Evolutionary conservation across 805 yeast species (phyloP), one percentile per base, ranked within the genome.

Genomic region (Suhomyces prunicola): DNA sequence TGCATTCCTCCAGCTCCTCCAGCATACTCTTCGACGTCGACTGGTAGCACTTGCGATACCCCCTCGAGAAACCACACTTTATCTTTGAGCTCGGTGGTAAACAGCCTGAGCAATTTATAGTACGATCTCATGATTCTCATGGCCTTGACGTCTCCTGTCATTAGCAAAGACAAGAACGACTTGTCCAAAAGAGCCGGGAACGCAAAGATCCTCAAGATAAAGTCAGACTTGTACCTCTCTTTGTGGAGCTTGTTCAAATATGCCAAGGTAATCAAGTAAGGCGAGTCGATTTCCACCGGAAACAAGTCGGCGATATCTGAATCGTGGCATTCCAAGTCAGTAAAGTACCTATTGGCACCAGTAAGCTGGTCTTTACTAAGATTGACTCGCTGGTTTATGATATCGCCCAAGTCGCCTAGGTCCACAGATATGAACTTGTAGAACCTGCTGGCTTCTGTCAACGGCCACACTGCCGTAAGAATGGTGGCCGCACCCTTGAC

Each of bases 401-500:
- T 78, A 61, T 89, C 94, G 15, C 97, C 97, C 53, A 93, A 73
- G 68, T 92, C 97, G 49, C 96, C 88, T 52, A 93, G 73, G 64
- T 91, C 97, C 10, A 90, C 92, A n/a, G 93, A 86, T 42, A 72
- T 72, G 53, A 75, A 75, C 60, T 75, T 74, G 62, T 75, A 73
- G 60, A 75, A 75, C 22, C 80, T 56, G 26, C 74, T 70, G 4
- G 73, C 58, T 57, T 74, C 79, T 1, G 79, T 73, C 50, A 91
- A 73, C 4, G 97, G 97, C 91, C 97, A 90, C n/a, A 92, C 97
- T 0, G 97, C 96, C 1, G 97, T 88, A 48, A 93, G 76, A 50
- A 93, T 93, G 0, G 97, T 92, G 5, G 97, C 97, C 0, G 97
- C 97, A 31, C 97, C 98, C 61, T 94, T 88, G 10, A 93, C 97